Evolutionary conservation across 257 asterid species (phyloP).

Genomic region (Hygrophila difformis): DNA sequence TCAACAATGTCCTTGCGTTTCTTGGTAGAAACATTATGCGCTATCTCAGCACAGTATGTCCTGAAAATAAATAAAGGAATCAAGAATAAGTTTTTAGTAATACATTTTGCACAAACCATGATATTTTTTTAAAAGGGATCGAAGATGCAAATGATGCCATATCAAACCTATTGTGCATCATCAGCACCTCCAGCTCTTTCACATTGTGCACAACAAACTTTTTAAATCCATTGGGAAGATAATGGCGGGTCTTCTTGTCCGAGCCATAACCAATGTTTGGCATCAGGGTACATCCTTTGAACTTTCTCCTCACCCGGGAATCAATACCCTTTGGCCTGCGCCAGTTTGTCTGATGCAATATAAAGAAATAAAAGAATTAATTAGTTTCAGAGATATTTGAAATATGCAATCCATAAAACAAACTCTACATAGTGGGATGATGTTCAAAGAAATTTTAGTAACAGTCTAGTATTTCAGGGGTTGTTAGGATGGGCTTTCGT

Average conservation of each 20-base stretch:
- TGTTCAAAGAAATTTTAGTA: no score
- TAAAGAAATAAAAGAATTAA: background rate
- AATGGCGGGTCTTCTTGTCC: constrained; percentile 46
- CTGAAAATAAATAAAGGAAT: constrained; percentile 2
- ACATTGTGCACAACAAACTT: constrained; percentile 38
- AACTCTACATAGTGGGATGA: no score
- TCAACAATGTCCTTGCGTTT: constrained; percentile 38
- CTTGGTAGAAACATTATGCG: constrained; percentile 38
- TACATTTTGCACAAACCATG: no score
- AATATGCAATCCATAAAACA: no score
- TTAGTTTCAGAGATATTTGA: no score
- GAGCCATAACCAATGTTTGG: constrained; percentile 49
- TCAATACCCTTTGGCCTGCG: constrained; percentile 54
- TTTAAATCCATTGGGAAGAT: constrained; percentile 43
- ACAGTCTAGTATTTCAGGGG: no score
- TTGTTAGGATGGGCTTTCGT: no score
- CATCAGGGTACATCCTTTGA: constrained; percentile 38
- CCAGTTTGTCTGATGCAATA: constrained; percentile 28
- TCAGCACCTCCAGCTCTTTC: constrained; percentile 34
- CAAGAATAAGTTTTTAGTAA: no score
- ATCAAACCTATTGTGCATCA: constrained; percentile 40
- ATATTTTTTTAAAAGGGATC: background rate
- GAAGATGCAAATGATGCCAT: background rate
- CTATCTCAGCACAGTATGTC: constrained; percentile 31
- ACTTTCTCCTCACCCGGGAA: constrained; percentile 44